Base-by-base conservation (phyloP, 2,329 filamentous ascomycete species). In the Colletotrichum incanum region DNA sequence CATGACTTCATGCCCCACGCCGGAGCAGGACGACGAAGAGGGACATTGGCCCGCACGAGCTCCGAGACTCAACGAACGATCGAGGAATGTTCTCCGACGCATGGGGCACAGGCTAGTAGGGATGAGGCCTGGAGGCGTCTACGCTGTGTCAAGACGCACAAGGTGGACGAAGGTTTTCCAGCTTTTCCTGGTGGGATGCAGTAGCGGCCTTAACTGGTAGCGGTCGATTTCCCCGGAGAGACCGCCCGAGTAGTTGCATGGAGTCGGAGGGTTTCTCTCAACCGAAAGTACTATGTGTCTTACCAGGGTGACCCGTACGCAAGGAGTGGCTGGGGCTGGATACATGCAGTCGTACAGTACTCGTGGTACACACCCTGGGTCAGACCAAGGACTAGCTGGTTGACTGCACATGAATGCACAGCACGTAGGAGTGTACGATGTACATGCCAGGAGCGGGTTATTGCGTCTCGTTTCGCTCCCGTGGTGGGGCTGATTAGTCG, bases 1-100 rank as follows among this genome's bases (percentile, higher is more conserved):
- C 69, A 71, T 71, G 68, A 67, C 64, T 64, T 69, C 65, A 59
- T 69, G 69, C 69, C 69, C 58, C 69, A 65, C 69, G 65, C 59
- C 65, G 69, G 69, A 72, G 65, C 58, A 55, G n/a, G n/a, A 55
- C 7, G 37, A 69, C 69, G 34, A 64, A 72, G 69, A 54, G 59
- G 69, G 69, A 55, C 69, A 72, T 60, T 64, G 59, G 45, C 59
- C 69, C 69, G 69, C 59, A 50, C n/a, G 65, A 64, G 69, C 65
- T 72, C 69, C 65, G 59, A 69, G 69, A 61, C 34, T 55, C 54
- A 31, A 64, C 34, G 52, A 72, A 72, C 69, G 39, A 72, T 69
- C 52, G 59, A 72, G 69, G 69, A 72, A 72, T 72, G 41, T 69
- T 69, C 65, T 69, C 69, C 69, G 69, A 59, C 47, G 69, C 69